These are phyloP conservation scores for Spathaspora boniae DNA, from an alignment of 805 yeast species.

Conservation along the genomic window DNA sequence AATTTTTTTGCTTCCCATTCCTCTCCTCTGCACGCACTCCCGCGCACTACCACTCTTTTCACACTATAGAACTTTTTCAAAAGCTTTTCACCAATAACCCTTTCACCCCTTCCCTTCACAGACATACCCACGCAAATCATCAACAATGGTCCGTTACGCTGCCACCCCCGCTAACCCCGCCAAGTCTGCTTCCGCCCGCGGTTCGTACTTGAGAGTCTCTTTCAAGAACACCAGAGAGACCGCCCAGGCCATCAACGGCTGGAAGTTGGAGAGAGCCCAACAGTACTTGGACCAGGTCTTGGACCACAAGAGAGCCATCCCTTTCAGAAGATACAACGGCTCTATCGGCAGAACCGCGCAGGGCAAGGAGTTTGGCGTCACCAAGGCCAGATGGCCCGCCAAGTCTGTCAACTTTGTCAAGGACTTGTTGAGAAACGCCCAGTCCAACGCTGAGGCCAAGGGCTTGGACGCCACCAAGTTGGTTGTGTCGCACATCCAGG, in stretches of 20 bases:
- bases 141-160: constrained; percentile 97
- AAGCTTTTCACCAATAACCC: constrained; percentile 5
- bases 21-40: no score
- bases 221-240: constrained; percentile 99
- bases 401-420: constrained; percentile 95
- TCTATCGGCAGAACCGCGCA: constrained; percentile 99
- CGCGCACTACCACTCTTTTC: no score
- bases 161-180: constrained; percentile 99
- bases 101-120: constrained; percentile 5
- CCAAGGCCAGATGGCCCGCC: constrained; percentile 99
- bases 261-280: constrained; percentile 96
- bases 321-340: constrained; percentile 96
- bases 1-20: no score
- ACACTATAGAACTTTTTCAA: constrained; percentile 2
- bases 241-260: constrained; percentile 97
- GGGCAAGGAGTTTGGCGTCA: constrained; percentile 99
- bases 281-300: constrained; percentile 92
- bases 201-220: constrained; percentile 98
- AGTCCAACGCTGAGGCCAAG: constrained; percentile 98
- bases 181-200: constrained; percentile 98
- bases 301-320: constrained; percentile 99
- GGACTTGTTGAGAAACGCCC: constrained; percentile 95
- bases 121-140: no score
- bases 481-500: constrained; percentile 97
- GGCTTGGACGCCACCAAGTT: constrained; percentile 95